Conservation (phyloP, 257 asterid species). For the Lithospermum erythrorhizon region DNA sequence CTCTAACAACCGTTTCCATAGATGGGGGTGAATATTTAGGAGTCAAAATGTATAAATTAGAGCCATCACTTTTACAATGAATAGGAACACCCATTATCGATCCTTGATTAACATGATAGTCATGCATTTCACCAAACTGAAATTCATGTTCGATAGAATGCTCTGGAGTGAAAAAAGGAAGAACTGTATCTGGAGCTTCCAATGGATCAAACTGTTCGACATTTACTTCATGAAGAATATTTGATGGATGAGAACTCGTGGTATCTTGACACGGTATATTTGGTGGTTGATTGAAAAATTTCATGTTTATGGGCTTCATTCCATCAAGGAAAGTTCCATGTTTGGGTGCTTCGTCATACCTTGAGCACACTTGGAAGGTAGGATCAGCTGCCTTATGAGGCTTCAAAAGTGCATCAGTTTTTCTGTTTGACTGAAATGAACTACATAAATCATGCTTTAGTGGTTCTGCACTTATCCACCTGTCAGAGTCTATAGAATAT, state of each 20-base stretch:
- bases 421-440: conserved; percentile 7
- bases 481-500: conserved; percentile 7
- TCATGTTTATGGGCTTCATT: conserved; percentile 35
- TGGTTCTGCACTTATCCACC: conserved; percentile 9
- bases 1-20: conserved; percentile 42
- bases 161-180: conserved; percentile 47
- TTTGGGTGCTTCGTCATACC: conserved; percentile 12
- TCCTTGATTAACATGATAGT: conserved; percentile 20
- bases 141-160: conserved; percentile 22
- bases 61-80: conserved; percentile 71
- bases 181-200: conserved; percentile 25
- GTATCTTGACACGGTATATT: conserved; percentile 38
- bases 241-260: conserved; percentile 13
- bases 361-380: conserved; percentile 13
- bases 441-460: conserved; percentile 4
- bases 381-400: conserved; percentile 11
- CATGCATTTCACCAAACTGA: conserved; percentile 16
- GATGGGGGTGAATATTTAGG: conserved; percentile 65
- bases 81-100: conserved; percentile 55
- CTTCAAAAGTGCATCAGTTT: conserved; percentile 5
- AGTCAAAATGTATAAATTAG: conserved; percentile 68
- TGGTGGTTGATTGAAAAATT: conserved; percentile 54
- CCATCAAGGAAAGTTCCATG: neutral
- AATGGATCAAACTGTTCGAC: conserved; percentile 15
- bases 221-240: conserved; percentile 6